These are phyloP conservation scores for Chondrostereum purpureum DNA, from an alignment of 1,284 basidiomycete species.

Conservation along the genomic window DNA sequence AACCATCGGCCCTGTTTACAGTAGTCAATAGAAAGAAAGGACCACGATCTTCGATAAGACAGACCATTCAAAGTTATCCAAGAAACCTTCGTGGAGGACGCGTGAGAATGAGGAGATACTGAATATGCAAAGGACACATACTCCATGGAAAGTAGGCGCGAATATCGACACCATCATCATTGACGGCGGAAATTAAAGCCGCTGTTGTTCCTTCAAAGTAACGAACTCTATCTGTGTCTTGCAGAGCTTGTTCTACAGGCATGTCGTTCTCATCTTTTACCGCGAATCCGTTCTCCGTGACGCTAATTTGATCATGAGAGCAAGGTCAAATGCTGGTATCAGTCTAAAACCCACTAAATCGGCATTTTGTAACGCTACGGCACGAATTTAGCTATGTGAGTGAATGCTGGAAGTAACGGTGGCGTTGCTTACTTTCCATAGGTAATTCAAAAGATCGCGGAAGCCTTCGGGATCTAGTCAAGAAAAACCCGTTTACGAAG, in stretches of 20 bases:
- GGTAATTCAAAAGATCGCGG: conserved; percentile 60
- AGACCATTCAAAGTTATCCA: conserved; percentile 74
- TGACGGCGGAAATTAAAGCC: conserved; percentile 52
- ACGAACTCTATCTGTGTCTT: conserved; percentile 60
- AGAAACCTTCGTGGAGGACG: conserved; percentile 35
- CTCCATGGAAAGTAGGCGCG: conserved; percentile 71
- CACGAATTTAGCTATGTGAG: conserved; percentile 3
- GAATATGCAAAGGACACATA: conserved; percentile 20
- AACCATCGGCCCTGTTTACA: conserved; percentile 51
- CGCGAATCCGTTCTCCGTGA: conserved; percentile 71
- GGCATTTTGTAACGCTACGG: conserved; percentile 55
- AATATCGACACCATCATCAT: conserved; percentile 61
- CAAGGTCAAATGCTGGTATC: background rate
- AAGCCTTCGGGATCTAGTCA: conserved; percentile 51
- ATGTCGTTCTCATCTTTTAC: conserved; percentile 59
- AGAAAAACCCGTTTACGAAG: conserved; percentile 4
- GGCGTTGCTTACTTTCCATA: conserved; percentile 47
- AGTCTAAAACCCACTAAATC: conserved; percentile 54
- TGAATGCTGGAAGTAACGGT: background rate
- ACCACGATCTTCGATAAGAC: conserved; percentile 11
- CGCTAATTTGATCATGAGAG: conserved; percentile 25
- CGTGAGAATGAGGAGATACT: conserved; percentile 11
- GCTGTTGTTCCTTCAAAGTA: conserved; percentile 64
- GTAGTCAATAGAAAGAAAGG: background rate
- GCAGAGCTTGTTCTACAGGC: conserved; percentile 46